These are phyloP conservation scores for Calocybe indica DNA, from an alignment of 768 basidiomycete genomes.

Conservation along the genomic window DNA sequence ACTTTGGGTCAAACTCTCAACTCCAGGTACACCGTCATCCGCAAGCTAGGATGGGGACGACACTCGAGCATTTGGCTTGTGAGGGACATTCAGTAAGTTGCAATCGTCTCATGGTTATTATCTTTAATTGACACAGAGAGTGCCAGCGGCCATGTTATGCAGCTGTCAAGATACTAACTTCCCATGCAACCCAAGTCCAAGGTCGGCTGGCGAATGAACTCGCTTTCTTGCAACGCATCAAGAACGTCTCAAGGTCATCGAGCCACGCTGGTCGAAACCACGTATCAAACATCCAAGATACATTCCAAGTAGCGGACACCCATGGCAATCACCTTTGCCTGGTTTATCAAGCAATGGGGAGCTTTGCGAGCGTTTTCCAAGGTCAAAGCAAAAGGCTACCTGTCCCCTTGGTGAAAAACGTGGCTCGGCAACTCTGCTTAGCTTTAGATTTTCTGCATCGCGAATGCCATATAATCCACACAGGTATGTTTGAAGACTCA, in stretches of 20 bases:
- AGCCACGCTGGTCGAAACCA: constrained; percentile 23
- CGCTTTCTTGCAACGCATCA: not conserved
- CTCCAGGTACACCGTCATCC: constrained; percentile 39
- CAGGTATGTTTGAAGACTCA: constrained; percentile 20
- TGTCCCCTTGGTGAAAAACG: constrained; percentile 5
- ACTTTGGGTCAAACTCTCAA: constrained; percentile 3
- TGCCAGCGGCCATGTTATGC: constrained; percentile 30
- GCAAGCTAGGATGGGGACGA: constrained; percentile 51
- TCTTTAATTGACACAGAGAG: constrained; percentile 8
- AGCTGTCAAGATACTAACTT: constrained; percentile 27
- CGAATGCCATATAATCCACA: constrained; percentile 10
- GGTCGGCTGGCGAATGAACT: constrained; percentile 10
- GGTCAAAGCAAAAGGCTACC: constrained; percentile 5
- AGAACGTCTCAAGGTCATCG: too few species aligned
- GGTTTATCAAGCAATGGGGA: constrained; percentile 75
- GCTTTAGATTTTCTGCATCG: constrained; percentile 49
- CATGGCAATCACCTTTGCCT: constrained; percentile 81
- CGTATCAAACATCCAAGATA: constrained; percentile 72
- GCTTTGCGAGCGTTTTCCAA: constrained; percentile 12
- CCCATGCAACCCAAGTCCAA: constrained; percentile 26
- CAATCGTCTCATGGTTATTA: not conserved
- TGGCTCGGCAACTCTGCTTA: constrained; percentile 34
- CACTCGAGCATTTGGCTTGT: constrained; percentile 45
- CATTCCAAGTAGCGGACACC: constrained; percentile 68
- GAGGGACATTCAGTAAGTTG: constrained; percentile 25